phyloP scores from a whole-genome alignment of 768 basidiomycete genomes.

The Collybia nuda region DNA sequence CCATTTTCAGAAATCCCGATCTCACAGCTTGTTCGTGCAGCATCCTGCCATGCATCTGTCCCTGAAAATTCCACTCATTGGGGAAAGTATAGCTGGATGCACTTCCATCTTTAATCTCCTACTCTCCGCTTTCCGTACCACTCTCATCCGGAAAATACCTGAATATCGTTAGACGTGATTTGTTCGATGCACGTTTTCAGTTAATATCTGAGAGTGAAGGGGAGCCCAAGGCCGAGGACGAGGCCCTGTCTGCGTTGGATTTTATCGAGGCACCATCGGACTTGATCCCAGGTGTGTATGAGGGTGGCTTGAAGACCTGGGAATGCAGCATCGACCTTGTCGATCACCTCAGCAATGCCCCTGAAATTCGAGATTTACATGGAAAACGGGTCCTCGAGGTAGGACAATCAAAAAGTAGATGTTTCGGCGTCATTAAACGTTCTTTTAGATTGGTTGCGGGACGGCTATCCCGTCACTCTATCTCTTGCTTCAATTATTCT shows the following conservation, averaged over 20 bases:
- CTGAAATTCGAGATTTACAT: slow-evolving; percentile 16
- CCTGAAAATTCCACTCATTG: slow-evolving; percentile 6
- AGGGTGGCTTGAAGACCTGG: slow-evolving; percentile 98
- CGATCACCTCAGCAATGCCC: slow-evolving; percentile 25
- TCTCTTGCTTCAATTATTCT: slow-evolving; percentile 62
- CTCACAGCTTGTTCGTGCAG: slow-evolving; percentile 30
- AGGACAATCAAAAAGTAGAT: slow-evolving; percentile 12
- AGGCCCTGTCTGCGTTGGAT: slow-evolving; percentile 37
- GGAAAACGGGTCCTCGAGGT: slow-evolving; percentile 78
- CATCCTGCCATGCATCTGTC: slow-evolving; percentile 9
- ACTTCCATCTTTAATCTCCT: slow-evolving; percentile 76
- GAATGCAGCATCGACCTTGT: slow-evolving; percentile 92
- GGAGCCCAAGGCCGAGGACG: slow-evolving; percentile 22
- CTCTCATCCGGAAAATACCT: slow-evolving; percentile 31
- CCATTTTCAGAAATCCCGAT: slow-evolving; percentile 32
- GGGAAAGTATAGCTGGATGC: slow-evolving; percentile 54
- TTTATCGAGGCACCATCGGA: slow-evolving; percentile 87
- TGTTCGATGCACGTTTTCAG: slow-evolving; percentile 97
- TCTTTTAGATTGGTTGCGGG: slow-evolving; percentile 82
- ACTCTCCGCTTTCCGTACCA: slow-evolving; percentile 67
- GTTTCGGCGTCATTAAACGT: neutral
- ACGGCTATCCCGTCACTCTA: slow-evolving; percentile 84
- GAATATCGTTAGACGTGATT: slow-evolving; percentile 72
- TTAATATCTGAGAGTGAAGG: slow-evolving; percentile 60
- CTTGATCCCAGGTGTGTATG: slow-evolving; percentile 88